Evolutionary conservation across 1,284 basidiomycete species (phyloP).

Genomic region (Gymnopus androsaceus): DNA sequence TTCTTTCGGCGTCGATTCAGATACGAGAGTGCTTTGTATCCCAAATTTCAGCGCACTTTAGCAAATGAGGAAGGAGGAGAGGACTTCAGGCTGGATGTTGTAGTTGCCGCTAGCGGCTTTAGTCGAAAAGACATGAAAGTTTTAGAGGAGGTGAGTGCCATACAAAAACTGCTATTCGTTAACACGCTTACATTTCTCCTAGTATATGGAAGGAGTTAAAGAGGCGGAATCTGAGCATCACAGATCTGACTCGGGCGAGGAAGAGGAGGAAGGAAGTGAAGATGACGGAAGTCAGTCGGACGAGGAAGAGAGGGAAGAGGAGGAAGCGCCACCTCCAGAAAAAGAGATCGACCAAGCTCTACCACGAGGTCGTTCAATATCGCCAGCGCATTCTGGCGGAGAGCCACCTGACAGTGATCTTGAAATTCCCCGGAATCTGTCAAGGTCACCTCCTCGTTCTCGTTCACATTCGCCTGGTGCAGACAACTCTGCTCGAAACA

Average conservation of each 20-base stretch:
- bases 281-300: too few relatives aligned
- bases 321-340: slow-evolving; percentile 28
- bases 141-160: slow-evolving; percentile 73
- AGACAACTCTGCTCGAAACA: slow-evolving; percentile 32
- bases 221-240: slow-evolving; percentile 30
- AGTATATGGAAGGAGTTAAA: slow-evolving; percentile 71
- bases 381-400: slow-evolving; percentile 26
- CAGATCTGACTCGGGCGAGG: slow-evolving; percentile 32
- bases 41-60: slow-evolving; percentile 74
- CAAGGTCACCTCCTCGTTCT: slow-evolving; percentile 50
- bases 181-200: slow-evolving; percentile 20
- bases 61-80: slow-evolving; percentile 50
- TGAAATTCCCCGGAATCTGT: slow-evolving; percentile 29
- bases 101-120: slow-evolving; percentile 92
- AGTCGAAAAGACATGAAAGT: slow-evolving; percentile 78
- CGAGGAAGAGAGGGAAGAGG: slow-evolving; percentile 32
- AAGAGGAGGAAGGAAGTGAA: slow-evolving; percentile 24
- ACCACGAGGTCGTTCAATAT: slow-evolving; percentile 18
- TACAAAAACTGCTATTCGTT: slow-evolving; percentile 5
- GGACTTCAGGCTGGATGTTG: slow-evolving; percentile 78
- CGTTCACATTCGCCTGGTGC: slow-evolving; percentile 41
- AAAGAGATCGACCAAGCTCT: slow-evolving; percentile 38
- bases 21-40: slow-evolving; percentile 90
- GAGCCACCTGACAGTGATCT: slow-evolving; percentile 11
- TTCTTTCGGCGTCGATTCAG: slow-evolving; percentile 94